These are phyloP conservation scores for Rauvolfia tetraphylla DNA, from an alignment of 257 asterid genomes.

Conservation along the genomic window DNA sequence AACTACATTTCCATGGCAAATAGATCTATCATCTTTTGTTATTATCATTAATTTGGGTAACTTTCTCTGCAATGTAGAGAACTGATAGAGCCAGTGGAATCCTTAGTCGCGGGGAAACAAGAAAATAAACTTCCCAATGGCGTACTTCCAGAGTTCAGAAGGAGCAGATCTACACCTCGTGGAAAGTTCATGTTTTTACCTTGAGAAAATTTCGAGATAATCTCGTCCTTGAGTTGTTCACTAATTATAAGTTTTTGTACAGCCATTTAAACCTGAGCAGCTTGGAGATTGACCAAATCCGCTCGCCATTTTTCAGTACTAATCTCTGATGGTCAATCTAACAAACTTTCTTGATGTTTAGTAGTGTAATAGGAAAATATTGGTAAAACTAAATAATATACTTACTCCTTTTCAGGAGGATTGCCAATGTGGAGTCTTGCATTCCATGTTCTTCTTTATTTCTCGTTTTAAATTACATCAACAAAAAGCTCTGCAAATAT, in stretches of 20 bases:
- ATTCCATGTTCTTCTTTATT: background rate
- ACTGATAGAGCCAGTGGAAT: slow-evolving; percentile 34
- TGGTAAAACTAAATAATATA: slow-evolving; percentile 1
- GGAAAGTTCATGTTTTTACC: slow-evolving; percentile 59
- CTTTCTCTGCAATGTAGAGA: slow-evolving; percentile 41
- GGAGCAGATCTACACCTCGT: slow-evolving; percentile 88
- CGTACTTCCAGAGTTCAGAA: slow-evolving; percentile 29
- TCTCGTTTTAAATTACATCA: background rate
- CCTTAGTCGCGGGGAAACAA: slow-evolving; percentile 33
- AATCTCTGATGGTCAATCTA: background rate
- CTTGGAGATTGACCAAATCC: slow-evolving; percentile 15
- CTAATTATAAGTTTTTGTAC: slow-evolving; percentile 24
- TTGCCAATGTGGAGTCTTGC: background rate
- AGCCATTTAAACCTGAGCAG: slow-evolving; percentile 12
- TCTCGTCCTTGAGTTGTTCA: slow-evolving; percentile 1
- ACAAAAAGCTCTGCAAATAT: too few species aligned
- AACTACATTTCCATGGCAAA: background rate
- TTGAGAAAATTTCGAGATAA: slow-evolving; percentile 19
- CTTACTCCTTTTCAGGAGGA: background rate
- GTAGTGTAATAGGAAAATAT: slow-evolving; percentile 5
- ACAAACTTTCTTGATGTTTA: slow-evolving; percentile 5
- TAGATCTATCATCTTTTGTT: background rate
- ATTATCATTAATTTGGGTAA: slow-evolving; percentile 11
- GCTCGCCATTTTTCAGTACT: background rate
- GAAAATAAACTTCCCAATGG: slow-evolving; percentile 38